Percentiles rank a stretch among this genome's conserved stretches.
Evolutionary conservation across 176 grass and related monocot genomes (phyloP).

Genomic region (Pontederia crassipes): DNA sequence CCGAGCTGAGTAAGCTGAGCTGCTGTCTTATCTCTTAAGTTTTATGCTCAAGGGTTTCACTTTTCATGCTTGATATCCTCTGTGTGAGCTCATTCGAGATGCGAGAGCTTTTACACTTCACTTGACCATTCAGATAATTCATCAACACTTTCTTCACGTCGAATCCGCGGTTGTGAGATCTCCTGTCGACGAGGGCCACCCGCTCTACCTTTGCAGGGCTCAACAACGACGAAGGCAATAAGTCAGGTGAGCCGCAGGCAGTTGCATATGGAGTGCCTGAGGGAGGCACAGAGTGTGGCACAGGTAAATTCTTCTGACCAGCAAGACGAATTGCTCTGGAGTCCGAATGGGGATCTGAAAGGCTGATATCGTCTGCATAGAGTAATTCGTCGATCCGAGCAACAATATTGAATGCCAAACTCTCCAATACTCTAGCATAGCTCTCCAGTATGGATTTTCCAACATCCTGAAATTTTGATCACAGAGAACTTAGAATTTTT

Average conservation of each 20-base stretch:
- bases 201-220: conserved; percentile 47
- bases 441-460: conserved; percentile 90
- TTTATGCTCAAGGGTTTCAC: background rate
- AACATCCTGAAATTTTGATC: conserved; percentile 44
- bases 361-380: conserved; percentile 50
- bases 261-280: conserved; percentile 63
- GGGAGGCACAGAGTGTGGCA: conserved; percentile 53
- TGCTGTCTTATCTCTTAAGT: too few species aligned
- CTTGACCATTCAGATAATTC: conserved; percentile 36
- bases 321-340: conserved; percentile 32
- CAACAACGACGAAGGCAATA: conserved; percentile 38
- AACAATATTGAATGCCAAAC: conserved; percentile 66
- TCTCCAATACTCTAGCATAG: conserved; percentile 91
- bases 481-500: background rate
- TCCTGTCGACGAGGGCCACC: conserved; percentile 22
- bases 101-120: conserved; percentile 27
- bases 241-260: conserved; percentile 48
- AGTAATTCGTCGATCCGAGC: conserved; percentile 85
- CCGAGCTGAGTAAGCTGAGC: too few species aligned
- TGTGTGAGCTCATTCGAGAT: background rate
- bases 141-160: conserved; percentile 50
- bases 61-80: background rate
- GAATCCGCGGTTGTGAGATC: conserved; percentile 28
- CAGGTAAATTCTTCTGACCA: conserved; percentile 32
- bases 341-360: conserved; percentile 28